Percentiles rank a stretch among this genome's conserved stretches.
phyloP scores from a whole-genome alignment of 75 land plant genomes.

The Adiantum capillusveneris region DNA sequence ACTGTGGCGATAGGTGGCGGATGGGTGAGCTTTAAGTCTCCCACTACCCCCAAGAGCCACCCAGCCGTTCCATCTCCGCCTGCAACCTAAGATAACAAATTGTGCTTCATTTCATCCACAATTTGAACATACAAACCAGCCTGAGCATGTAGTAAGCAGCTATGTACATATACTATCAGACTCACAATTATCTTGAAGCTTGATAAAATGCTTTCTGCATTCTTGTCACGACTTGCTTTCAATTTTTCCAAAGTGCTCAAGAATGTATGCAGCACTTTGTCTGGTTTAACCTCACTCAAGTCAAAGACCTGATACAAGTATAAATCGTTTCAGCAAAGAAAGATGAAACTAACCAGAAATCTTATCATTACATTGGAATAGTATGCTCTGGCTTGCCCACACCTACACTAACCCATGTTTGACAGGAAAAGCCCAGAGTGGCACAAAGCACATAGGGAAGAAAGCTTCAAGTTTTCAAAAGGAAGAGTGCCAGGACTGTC shows the following conservation, averaged over 20 bases:
- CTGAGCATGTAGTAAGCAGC: too few relatives aligned
- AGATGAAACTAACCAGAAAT: too few relatives aligned
- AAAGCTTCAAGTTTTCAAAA: too few relatives aligned
- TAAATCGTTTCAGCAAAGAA: too few relatives aligned
- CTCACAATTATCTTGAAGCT: slow-evolving; percentile 73
- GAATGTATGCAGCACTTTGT: slow-evolving; percentile 47
- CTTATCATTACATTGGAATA: too few relatives aligned
- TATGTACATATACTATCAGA: neutral
- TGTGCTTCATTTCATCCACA: neutral
- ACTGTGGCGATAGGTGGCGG: slow-evolving; percentile 86
- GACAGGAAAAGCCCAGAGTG: too few relatives aligned
- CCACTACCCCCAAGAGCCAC: slow-evolving; percentile 86
- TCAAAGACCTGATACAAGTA: slow-evolving; percentile 95
- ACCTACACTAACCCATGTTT: too few relatives aligned
- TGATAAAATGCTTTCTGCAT: slow-evolving; percentile 45
- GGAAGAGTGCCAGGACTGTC: too few relatives aligned
- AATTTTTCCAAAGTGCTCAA: slow-evolving; percentile 53
- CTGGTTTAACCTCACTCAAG: slow-evolving; percentile 65
- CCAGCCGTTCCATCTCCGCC: slow-evolving; percentile 99
- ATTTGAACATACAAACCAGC: too few relatives aligned
- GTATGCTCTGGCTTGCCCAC: too few relatives aligned
- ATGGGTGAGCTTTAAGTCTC: slow-evolving; percentile 69
- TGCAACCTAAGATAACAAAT: slow-evolving; percentile 51
- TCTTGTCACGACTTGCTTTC: slow-evolving; percentile 38
- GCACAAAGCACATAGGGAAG: too few relatives aligned